phyloP scores from a whole-genome alignment of 2,329 filamentous ascomycete genomes.

The Cercospora sp. region DNA sequence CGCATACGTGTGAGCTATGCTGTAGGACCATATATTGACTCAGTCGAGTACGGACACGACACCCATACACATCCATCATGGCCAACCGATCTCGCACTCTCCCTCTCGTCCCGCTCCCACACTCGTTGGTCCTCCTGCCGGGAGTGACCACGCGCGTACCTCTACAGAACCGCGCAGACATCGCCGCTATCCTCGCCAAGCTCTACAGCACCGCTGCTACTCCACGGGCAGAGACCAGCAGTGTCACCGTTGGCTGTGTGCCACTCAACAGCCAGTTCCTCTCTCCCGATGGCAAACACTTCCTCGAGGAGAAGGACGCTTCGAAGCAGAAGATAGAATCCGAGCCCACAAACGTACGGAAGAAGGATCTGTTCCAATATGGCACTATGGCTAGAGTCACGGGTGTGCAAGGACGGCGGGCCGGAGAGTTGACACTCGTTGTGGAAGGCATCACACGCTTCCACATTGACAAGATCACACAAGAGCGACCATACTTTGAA shows the following conservation, averaged over 20 bases:
- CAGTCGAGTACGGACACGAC: not conserved
- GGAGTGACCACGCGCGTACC: conserved; percentile 82
- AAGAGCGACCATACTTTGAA: conserved; percentile 84
- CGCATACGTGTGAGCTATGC: not conserved
- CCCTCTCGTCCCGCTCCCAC: conserved; percentile 79
- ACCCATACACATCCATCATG: conserved; percentile 2
- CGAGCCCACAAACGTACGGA: conserved; percentile 46
- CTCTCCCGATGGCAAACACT: conserved; percentile 70
- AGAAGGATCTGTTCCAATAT: conserved; percentile 72
- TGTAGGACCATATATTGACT: not conserved
- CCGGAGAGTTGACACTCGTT: conserved; percentile 70
- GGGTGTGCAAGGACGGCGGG: conserved; percentile 50
- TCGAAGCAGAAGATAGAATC: conserved; percentile 56
- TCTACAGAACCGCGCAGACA: conserved; percentile 79
- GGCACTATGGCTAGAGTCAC: conserved; percentile 65
- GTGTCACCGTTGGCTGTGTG: conserved; percentile 82
- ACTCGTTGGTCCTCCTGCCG: conserved; percentile 78
- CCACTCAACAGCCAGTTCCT: conserved; percentile 77
- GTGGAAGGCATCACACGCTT: conserved; percentile 84
- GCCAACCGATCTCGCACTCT: conserved; percentile 43
- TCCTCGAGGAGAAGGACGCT: conserved; percentile 66
- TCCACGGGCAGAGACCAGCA: conserved; percentile 61
- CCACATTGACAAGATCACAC: conserved; percentile 68
- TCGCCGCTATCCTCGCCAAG: conserved; percentile 81
- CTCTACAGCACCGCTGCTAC: conserved; percentile 75